Evolutionary conservation across 2,329 filamentous ascomycete species (phyloP).

Genomic region (Pseudogymnoascus sp.): DNA sequence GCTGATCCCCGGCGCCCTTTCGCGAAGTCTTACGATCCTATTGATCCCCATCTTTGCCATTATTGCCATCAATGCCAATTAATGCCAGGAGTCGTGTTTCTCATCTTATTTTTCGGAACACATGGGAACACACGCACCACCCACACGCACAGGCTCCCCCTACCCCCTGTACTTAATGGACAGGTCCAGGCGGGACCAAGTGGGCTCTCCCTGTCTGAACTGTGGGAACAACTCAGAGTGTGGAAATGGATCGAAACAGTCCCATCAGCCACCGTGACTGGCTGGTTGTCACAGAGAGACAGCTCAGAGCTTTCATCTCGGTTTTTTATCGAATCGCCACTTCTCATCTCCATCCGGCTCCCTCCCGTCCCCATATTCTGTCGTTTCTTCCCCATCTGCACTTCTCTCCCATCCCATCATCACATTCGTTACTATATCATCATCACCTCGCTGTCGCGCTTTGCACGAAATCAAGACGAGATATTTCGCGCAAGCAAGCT

Average conservation of each 20-base stretch:
- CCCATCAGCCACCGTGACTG: background rate
- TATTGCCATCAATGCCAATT: background rate
- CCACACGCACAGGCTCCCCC: background rate
- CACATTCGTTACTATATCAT: background rate
- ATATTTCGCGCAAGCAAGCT: background rate
- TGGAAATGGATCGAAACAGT: conserved; percentile 1
- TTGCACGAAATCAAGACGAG: background rate
- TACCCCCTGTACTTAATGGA: background rate
- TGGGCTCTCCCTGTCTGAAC: background rate
- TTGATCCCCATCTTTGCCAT: background rate
- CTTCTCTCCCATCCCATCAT: background rate
- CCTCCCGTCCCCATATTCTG: background rate
- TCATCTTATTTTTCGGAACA: background rate
- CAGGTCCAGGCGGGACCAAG: background rate
- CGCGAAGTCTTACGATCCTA: background rate
- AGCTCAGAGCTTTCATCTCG: background rate
- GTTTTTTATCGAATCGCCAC: conserved; percentile 1
- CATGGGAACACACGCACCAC: background rate
- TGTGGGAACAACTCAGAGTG: conserved; percentile 1
- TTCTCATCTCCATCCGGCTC: background rate
- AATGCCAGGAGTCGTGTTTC: background rate
- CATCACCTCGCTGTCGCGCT: background rate
- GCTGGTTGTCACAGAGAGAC: background rate
- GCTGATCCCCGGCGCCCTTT: background rate
- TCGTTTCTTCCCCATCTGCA: background rate